These are phyloP conservation scores for Fallopia convolvulus DNA, from an alignment of 148 eudicot genomes.

Conservation along the genomic window DNA sequence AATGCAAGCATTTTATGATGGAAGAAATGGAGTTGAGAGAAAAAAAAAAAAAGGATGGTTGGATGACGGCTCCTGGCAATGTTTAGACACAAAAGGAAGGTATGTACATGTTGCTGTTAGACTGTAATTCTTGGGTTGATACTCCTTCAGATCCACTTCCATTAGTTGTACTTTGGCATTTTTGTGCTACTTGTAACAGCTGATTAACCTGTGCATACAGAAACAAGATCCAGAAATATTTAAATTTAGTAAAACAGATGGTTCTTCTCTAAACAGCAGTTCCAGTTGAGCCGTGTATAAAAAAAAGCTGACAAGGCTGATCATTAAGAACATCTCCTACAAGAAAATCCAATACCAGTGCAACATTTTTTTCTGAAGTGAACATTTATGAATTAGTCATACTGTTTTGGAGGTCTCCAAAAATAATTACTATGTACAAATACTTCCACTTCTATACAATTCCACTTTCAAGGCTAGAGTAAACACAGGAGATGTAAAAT, in stretches of 20 bases:
- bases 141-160: conserved; percentile 83
- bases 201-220: conserved; percentile 74
- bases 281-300: not conserved
- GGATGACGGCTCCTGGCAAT: not conserved
- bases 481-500: not conserved
- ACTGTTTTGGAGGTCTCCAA: not conserved
- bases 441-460: not conserved
- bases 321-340: not conserved
- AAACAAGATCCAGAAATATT: not conserved
- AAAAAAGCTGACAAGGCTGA: not conserved
- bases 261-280: not conserved
- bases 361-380: not conserved
- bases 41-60: not conserved
- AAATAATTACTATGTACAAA: no score
- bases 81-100: not conserved
- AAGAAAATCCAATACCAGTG: not conserved
- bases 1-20: not conserved
- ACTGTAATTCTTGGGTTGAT: conserved; percentile 73
- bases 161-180: conserved; percentile 75
- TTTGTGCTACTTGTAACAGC: conserved; percentile 86
- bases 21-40: not conserved
- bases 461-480: not conserved
- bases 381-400: not conserved
- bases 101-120: conserved; percentile 79
- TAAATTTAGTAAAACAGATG: not conserved